These are phyloP conservation scores for Prunus kanzakura DNA, from an alignment of 306 rosid species.

Conservation along the genomic window DNA sequence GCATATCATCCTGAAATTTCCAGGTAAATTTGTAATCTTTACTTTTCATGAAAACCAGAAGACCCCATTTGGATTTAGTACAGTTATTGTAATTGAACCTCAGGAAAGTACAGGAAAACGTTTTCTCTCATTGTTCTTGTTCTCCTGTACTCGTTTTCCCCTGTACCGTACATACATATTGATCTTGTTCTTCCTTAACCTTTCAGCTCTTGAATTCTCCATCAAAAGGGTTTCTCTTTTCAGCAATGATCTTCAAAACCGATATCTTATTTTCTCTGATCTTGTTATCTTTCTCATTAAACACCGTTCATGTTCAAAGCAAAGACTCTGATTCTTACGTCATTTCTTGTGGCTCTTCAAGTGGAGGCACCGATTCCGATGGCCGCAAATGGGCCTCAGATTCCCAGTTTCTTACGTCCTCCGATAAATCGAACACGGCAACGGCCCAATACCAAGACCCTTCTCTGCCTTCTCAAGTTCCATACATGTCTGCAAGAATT, in stretches of 20 bases:
- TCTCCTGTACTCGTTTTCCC: background rate
- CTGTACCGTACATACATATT: background rate
- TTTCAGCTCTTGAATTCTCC: background rate
- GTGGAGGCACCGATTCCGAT: slow-evolving; percentile 27
- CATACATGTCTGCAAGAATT: slow-evolving; percentile 50
- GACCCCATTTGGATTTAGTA: no score
- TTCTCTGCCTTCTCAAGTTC: slow-evolving; percentile 42
- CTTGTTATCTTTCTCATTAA: background rate
- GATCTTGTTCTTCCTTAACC: background rate
- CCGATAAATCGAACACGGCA: slow-evolving; percentile 5
- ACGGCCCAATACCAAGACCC: slow-evolving; percentile 41
- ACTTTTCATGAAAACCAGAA: background rate
- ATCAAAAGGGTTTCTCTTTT: background rate
- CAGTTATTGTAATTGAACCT: background rate
- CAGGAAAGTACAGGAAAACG: background rate
- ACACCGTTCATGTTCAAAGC: background rate
- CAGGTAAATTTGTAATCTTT: background rate
- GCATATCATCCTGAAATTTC: background rate
- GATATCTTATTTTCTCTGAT: slow-evolving; percentile 17
- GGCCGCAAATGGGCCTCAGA: slow-evolving; percentile 45
- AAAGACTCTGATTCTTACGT: slow-evolving; percentile 19
- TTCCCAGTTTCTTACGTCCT: slow-evolving; percentile 20
- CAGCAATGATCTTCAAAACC: slow-evolving; percentile 30
- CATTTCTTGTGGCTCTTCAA: slow-evolving; percentile 45
- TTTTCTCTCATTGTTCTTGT: background rate